Conservation (phyloP, 2,329 filamentous ascomycete species). For the Fusarium annulatum region DNA sequence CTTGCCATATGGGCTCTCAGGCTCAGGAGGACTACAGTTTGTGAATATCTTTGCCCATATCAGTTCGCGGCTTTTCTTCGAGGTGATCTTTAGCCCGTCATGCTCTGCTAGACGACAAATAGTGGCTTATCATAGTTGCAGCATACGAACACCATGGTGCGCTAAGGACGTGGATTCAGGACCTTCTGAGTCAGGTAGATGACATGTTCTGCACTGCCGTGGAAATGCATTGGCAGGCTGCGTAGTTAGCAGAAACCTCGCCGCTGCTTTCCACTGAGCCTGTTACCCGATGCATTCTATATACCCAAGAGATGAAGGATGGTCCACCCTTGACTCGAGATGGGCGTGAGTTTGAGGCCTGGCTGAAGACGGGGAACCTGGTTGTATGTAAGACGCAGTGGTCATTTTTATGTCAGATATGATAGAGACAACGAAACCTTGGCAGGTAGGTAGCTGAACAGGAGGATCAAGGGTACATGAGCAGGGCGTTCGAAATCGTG, state of each 20-base stretch:
- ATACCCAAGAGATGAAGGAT: slow-evolving; percentile 4
- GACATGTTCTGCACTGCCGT: slow-evolving; percentile 14
- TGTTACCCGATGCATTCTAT: slow-evolving; percentile 11
- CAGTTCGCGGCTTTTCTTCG: neutral
- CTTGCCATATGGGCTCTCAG: neutral
- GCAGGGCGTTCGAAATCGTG: neutral
- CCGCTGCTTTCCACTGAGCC: neutral
- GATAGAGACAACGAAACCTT: slow-evolving; percentile 18
- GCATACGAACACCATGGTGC: slow-evolving; percentile 6
- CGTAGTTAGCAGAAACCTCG: slow-evolving; percentile 5
- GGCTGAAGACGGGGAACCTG: slow-evolving; percentile 7
- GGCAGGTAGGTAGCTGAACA: neutral
- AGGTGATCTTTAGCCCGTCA: neutral
- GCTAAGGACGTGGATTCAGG: slow-evolving; percentile 25
- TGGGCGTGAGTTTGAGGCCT: slow-evolving; percentile 36
- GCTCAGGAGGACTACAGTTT: neutral
- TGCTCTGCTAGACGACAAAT: slow-evolving; percentile 6
- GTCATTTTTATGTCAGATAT: slow-evolving; percentile 9
- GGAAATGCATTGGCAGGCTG: slow-evolving; percentile 20
- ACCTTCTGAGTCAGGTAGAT: slow-evolving; percentile 34
- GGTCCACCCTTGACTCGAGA: slow-evolving; percentile 9
- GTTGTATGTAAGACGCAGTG: slow-evolving; percentile 28
- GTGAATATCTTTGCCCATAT: neutral
- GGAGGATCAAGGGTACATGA: neutral
- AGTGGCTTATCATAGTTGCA: slow-evolving; percentile 13